Evolutionary conservation across 805 yeast species (phyloP), one percentile per base, ranked within the genome.

Genomic region (Lachancea cidri): DNA sequence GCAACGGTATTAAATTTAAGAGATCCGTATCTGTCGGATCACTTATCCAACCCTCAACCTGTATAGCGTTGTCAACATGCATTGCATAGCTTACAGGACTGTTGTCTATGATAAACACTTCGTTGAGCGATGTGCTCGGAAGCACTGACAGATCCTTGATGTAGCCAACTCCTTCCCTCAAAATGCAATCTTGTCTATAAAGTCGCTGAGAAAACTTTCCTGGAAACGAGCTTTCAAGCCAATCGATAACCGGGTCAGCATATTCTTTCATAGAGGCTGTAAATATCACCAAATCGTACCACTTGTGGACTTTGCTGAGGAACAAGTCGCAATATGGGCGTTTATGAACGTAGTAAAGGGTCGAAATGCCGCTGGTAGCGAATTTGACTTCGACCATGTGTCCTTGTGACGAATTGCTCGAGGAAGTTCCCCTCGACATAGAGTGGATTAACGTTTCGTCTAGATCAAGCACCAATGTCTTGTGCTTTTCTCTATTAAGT

Each of bases 381-480:
- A 83, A 67, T 47, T 76, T 76, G 43, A 91, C 88, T 64, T 91
- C 98, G 39, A 91, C 83, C 74, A 88, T 81, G 46, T 82, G 80
- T 22, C 76, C 76, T 34, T 72, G 66, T 9, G 64, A 48, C 2
- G 58, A 55, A 29, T 53, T 56, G 31, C 50, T 45, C 36, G 41
- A 37, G 1, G 62, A 48, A 8, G 60, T 58, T 2, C 76, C 73
- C 43, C 94, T 71, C 4, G 94, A 80, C 42, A 88, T 71, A 1
- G 98, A 88, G 60, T 93, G 98, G 42, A 93, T 88, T 42, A 93
- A 67, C 0, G 98, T 93, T 57, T 93, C 98, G 63, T 91, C 98
- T 22, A 93, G 73, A 58, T 93, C 98, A 17, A 93, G 68, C 1
- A 93, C 84, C 22, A 93, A 70, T 55, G 87, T 88, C 49, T 71